Conservation (phyloP, 2,329 filamentous ascomycete species). For the Coniochaeta prunicola region DNA sequence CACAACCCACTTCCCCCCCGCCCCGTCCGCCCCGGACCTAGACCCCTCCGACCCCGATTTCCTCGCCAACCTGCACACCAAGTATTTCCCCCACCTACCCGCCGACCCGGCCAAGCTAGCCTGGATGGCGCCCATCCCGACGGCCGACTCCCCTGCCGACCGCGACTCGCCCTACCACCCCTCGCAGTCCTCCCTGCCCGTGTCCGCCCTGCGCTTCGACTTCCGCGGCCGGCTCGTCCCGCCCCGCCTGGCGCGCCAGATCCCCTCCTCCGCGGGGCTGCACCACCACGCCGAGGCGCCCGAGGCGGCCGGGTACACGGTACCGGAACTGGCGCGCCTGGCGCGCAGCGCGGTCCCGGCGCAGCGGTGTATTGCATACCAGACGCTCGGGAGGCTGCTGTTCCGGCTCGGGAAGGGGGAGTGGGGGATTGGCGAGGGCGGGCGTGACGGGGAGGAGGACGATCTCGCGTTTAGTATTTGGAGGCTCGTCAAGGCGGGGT, state of each 20-base stretch:
- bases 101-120: conserved; percentile 79
- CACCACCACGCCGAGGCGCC: conserved; percentile 93
- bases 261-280: conserved; percentile 72
- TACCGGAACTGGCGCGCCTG: conserved; percentile 75
- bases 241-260: conserved; percentile 63
- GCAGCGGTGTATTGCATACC: conserved; percentile 86
- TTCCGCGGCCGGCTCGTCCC: conserved; percentile 77
- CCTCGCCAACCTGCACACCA: conserved; percentile 73
- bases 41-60: conserved; percentile 81
- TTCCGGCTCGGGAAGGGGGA: conserved; percentile 72
- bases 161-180: conserved; percentile 77
- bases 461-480: conserved; percentile 74
- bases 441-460: conserved; percentile 44
- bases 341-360: conserved; percentile 75
- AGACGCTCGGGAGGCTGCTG: conserved; percentile 78
- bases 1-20: conserved; percentile 55
- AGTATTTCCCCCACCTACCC: conserved; percentile 87
- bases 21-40: conserved; percentile 56
- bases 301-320: conserved; percentile 88
- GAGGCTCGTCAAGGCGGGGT: conserved; percentile 68
- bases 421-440: conserved; percentile 59
- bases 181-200: conserved; percentile 59
- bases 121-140: conserved; percentile 77
- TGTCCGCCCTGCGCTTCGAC: conserved; percentile 79
- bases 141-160: conserved; percentile 56